These are phyloP conservation scores for Gonapodya prolifera DNA, from an alignment of 192 early-diverging fungal species.

Conservation along the genomic window DNA sequence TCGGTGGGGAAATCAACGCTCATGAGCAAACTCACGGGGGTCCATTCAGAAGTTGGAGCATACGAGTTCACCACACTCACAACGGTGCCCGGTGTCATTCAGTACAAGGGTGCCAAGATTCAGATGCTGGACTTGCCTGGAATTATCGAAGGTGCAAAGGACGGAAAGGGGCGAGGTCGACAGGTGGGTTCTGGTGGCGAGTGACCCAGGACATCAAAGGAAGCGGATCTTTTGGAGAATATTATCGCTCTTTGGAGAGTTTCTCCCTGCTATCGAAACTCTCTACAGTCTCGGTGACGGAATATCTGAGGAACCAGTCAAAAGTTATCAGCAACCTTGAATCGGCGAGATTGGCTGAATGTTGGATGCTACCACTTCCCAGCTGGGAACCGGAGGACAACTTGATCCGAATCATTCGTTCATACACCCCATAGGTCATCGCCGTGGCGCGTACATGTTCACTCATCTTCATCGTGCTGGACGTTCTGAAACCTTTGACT, in stretches of 20 bases:
- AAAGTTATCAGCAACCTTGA: too few species aligned
- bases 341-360: too few species aligned
- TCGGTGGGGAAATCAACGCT: slow-evolving; percentile 97
- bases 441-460: slow-evolving; percentile 95
- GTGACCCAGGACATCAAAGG: slow-evolving; percentile 15
- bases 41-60: slow-evolving; percentile 73
- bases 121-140: slow-evolving; percentile 98
- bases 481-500: slow-evolving; percentile 91
- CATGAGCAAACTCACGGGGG: slow-evolving; percentile 94
- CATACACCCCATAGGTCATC: slow-evolving; percentile 61
- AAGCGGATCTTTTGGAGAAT: not conserved
- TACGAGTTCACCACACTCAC: slow-evolving; percentile 99
- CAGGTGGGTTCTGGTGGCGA: slow-evolving; percentile 12
- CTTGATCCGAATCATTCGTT: too few species aligned
- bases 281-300: slow-evolving; percentile 12
- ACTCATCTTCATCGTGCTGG: slow-evolving; percentile 89
- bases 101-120: slow-evolving; percentile 96
- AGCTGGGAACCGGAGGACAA: too few species aligned
- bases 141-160: slow-evolving; percentile 97
- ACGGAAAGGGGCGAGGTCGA: slow-evolving; percentile 97
- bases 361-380: too few species aligned
- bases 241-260: not conserved
- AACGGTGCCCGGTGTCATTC: slow-evolving; percentile 89
- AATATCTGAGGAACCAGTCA: not conserved
- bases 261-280: not conserved